Evolutionary conservation across 345 rosid species (phyloP).

Genomic region (Psidium guajava): DNA sequence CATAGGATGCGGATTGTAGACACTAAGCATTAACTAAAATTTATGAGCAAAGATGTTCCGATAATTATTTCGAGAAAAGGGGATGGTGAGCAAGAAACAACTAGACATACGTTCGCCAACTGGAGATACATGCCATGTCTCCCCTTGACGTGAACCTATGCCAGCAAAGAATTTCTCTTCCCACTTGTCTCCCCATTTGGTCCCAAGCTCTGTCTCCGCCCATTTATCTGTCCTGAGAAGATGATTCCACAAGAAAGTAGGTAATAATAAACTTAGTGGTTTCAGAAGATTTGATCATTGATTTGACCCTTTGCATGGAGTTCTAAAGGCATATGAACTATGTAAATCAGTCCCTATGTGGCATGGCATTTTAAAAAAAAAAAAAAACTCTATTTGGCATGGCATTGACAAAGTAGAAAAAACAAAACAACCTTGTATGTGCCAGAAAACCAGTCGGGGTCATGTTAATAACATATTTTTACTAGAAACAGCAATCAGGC

Average conservation of each 20-base stretch:
- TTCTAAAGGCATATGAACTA: not conserved
- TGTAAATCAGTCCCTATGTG: not conserved
- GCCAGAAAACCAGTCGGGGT: not conserved
- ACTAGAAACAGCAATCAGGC: not conserved
- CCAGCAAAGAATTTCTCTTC: conserved; percentile 95
- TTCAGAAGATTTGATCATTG: not conserved
- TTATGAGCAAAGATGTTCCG: not conserved
- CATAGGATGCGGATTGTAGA: not conserved
- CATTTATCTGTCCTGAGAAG: conserved; percentile 98
- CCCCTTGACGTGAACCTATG: conserved; percentile 97
- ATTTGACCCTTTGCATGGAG: not conserved
- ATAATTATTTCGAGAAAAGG: not conserved
- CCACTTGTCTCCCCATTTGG: conserved; percentile 99
- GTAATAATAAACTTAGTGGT: not conserved
- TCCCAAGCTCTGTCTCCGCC: conserved; percentile 98
- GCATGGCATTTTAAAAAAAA: not conserved
- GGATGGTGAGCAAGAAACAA: not conserved
- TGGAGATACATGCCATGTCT: conserved; percentile 97
- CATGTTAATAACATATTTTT: not conserved
- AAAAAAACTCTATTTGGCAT: not conserved
- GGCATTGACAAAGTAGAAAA: not conserved
- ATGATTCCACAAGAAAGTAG: not conserved
- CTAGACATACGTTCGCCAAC: conserved; percentile 55
- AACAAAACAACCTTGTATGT: not conserved
- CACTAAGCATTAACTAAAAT: not conserved